phyloP scores from a whole-genome alignment of 2,329 filamentous ascomycete species.

The Lasiodiplodia sp. region DNA sequence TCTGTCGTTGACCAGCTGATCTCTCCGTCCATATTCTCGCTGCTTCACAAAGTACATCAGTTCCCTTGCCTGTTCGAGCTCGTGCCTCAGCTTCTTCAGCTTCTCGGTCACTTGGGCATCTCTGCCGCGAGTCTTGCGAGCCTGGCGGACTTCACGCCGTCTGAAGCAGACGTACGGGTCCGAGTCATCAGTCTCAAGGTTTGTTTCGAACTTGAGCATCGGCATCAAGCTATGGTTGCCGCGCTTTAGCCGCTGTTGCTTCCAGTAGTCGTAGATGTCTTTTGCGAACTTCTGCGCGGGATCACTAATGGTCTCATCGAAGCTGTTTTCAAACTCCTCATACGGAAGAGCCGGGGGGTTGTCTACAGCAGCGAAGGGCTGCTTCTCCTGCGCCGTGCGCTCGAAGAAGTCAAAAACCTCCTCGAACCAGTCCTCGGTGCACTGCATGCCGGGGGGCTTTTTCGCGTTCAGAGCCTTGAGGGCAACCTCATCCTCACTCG shows the following conservation, averaged over 20 bases:
- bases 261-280: constrained; percentile 91
- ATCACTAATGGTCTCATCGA: constrained; percentile 64
- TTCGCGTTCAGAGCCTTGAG: constrained; percentile 85
- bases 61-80: constrained; percentile 87
- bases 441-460: constrained; percentile 66
- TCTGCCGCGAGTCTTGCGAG: constrained; percentile 90
- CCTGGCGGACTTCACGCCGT: constrained; percentile 90
- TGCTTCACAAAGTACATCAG: constrained; percentile 79
- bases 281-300: constrained; percentile 69
- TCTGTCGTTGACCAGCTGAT: constrained; percentile 76
- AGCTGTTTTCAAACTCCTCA: constrained; percentile 67
- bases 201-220: constrained; percentile 89
- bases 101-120: constrained; percentile 96
- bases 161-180: constrained; percentile 99
- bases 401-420: constrained; percentile 95
- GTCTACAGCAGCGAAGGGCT: constrained; percentile 89
- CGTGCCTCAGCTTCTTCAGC: constrained; percentile 86
- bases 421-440: constrained; percentile 92
- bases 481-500: constrained; percentile 84
- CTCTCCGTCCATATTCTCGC: constrained; percentile 80
- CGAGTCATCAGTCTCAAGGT: constrained; percentile 91
- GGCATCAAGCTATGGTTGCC: constrained; percentile 79
- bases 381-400: constrained; percentile 80
- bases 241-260: constrained; percentile 68
- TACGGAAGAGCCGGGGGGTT: constrained; percentile 76